A percentile compares a stretch with the other conserved stretches of the same genome.
phyloP scores from a whole-genome alignment of 768 basidiomycete genomes.

The Boletus subcaerulescens region DNA sequence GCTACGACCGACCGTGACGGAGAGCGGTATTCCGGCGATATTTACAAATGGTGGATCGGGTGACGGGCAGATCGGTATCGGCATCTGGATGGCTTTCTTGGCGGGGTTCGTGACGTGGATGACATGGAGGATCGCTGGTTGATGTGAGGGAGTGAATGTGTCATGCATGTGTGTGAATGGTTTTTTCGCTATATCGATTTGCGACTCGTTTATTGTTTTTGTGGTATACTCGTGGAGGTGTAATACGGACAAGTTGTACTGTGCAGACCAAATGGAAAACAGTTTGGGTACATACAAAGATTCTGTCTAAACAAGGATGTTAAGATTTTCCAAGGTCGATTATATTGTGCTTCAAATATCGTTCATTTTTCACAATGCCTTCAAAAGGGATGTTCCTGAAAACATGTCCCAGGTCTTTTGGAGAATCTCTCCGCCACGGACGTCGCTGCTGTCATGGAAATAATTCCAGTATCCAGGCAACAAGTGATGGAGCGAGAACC shows the following conservation, averaged over 20 bases:
- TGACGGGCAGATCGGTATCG: constrained; percentile 3
- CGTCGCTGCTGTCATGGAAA: constrained; percentile 18
- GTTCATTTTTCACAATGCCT: neutral
- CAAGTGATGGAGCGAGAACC: constrained; percentile 35
- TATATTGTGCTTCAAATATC: no score
- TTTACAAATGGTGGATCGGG: constrained; percentile 18
- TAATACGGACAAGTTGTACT: no score
- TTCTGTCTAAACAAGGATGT: no score
- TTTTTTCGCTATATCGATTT: neutral
- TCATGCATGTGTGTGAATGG: neutral
- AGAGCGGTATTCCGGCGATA: constrained; percentile 1
- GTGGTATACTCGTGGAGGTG: neutral
- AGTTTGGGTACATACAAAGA: no score
- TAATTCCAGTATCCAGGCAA: constrained; percentile 38
- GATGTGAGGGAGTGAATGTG: neutral
- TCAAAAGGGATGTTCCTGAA: constrained; percentile 9
- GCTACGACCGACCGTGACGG: constrained; percentile 11
- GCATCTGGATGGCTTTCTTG: constrained; percentile 19
- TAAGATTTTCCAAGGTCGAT: no score
- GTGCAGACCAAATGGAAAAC: no score
- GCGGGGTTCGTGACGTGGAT: constrained; percentile 18
- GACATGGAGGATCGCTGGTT: constrained; percentile 15
- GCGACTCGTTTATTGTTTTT: neutral
- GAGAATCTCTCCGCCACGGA: constrained; percentile 19
- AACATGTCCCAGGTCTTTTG: constrained; percentile 20